phyloP scores from a whole-genome alignment of 306 rosid genomes.

The Lagenaria siceraria region DNA sequence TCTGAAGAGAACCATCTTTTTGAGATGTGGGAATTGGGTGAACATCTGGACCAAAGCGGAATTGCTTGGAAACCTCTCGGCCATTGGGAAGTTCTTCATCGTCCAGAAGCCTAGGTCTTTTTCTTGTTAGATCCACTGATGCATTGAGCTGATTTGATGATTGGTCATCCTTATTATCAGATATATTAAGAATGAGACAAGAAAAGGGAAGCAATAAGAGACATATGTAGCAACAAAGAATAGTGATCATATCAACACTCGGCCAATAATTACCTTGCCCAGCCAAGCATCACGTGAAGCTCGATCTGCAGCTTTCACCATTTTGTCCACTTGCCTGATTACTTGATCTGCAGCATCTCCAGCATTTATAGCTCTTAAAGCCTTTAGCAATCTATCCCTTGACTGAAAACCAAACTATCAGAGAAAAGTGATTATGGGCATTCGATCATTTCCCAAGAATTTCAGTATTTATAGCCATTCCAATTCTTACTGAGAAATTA shows the following conservation, averaged over 20 bases:
- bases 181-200: constrained; percentile 8
- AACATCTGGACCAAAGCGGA: constrained; percentile 44
- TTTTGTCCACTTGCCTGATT: constrained; percentile 82
- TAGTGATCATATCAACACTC: not conserved
- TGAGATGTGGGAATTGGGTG: constrained; percentile 32
- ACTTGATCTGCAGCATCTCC: constrained; percentile 97
- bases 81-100: constrained; percentile 58
- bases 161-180: constrained; percentile 54
- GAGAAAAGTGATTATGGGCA: constrained; percentile 14
- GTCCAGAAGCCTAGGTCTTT: constrained; percentile 50
- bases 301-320: constrained; percentile 72
- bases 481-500: not conserved
- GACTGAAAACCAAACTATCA: constrained; percentile 43
- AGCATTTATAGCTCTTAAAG: constrained; percentile 78
- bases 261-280: constrained; percentile 40
- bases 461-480: not conserved
- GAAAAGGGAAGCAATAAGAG: not conserved
- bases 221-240: constrained; percentile 9
- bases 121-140: constrained; percentile 52
- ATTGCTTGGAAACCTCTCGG: constrained; percentile 55
- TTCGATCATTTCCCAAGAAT: not conserved
- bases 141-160: constrained; percentile 41
- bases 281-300: constrained; percentile 56
- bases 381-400: constrained; percentile 70
- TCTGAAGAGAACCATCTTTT: constrained; percentile 47